Percentiles rank a stretch among this genome's conserved stretches.
Evolutionary conservation across 345 rosid species (phyloP).

Genomic region (Eucalyptus grandis): DNA sequence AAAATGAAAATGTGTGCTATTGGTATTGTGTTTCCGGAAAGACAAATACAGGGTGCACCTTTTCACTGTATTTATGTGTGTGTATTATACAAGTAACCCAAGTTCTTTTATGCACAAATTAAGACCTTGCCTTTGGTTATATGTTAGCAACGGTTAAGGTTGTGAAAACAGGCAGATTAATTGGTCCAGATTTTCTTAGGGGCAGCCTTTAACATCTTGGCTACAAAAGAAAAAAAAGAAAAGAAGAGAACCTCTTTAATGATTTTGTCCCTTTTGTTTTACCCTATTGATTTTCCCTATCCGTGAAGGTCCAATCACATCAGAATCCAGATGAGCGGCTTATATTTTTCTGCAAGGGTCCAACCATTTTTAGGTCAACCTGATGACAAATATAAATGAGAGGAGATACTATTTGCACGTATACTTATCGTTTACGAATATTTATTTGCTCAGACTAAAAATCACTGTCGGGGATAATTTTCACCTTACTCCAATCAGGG

Average conservation of each 20-base stretch:
- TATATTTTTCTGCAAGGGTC: not conserved
- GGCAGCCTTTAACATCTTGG: not conserved
- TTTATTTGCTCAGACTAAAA: not conserved
- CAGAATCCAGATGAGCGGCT: not conserved
- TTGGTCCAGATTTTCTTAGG: not conserved
- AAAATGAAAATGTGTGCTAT: not conserved
- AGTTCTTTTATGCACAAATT: not conserved
- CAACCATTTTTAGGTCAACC: not conserved
- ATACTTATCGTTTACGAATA: not conserved
- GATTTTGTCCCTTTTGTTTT: not conserved
- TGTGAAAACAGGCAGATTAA: not conserved
- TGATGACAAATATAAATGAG: not conserved
- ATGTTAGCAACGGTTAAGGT: not conserved
- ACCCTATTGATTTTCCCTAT: not conserved
- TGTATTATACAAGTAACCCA: not conserved
- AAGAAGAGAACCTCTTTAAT: not conserved
- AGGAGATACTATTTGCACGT: not conserved
- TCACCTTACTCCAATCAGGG: not conserved
- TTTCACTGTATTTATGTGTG: not conserved
- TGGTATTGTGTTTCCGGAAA: not conserved
- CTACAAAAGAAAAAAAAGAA: not conserved
- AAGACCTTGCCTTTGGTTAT: not conserved
- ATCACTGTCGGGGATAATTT: not conserved
- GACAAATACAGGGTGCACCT: not conserved
- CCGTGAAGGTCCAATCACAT: not conserved